Evolutionary conservation across 2,329 filamentous ascomycete species (phyloP).

Genomic region (Neofusicoccum umdonicola): DNA sequence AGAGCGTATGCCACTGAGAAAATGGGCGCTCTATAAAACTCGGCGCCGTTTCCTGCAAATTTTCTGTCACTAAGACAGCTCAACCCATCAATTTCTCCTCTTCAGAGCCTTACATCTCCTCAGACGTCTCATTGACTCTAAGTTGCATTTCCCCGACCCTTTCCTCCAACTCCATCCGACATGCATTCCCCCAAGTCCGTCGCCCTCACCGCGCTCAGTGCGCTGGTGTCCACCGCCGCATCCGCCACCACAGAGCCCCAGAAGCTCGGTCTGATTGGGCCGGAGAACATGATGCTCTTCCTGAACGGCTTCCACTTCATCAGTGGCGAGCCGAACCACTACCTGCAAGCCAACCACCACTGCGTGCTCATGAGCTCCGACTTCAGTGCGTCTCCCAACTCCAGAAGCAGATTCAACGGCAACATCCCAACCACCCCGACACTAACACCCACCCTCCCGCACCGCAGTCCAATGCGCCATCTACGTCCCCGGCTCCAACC

Average conservation of each 20-base stretch:
- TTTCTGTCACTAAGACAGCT: too few species aligned
- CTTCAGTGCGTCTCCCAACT: not conserved
- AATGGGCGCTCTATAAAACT: too few species aligned
- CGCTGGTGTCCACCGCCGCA: not conserved
- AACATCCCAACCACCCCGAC: too few species aligned
- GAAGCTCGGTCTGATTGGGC: not conserved
- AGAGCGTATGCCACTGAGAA: too few species aligned
- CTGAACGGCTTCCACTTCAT: constrained; percentile 20
- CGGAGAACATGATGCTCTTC: constrained; percentile 14
- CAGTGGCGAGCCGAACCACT: constrained; percentile 3
- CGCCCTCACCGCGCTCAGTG: not conserved
- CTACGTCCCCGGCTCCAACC: constrained; percentile 18
- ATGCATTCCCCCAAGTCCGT: not conserved
- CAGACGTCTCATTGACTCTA: too few species aligned
- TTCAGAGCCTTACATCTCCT: too few species aligned
- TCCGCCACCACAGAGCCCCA: not conserved
- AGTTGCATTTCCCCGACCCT: not conserved
- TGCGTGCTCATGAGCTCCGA: constrained; percentile 16
- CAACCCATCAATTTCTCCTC: not conserved
- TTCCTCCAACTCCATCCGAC: not conserved
- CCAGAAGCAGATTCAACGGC: too few species aligned
- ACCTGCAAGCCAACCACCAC: constrained; percentile 19
- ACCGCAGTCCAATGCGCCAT: constrained; percentile 15
- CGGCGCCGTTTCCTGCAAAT: too few species aligned
- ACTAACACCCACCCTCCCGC: too few species aligned